Evolutionary conservation across 2,329 filamentous ascomycete genomes (phyloP), one percentile per base, ranked within the genome.

Genomic region (Epichloe glyceriae): DNA sequence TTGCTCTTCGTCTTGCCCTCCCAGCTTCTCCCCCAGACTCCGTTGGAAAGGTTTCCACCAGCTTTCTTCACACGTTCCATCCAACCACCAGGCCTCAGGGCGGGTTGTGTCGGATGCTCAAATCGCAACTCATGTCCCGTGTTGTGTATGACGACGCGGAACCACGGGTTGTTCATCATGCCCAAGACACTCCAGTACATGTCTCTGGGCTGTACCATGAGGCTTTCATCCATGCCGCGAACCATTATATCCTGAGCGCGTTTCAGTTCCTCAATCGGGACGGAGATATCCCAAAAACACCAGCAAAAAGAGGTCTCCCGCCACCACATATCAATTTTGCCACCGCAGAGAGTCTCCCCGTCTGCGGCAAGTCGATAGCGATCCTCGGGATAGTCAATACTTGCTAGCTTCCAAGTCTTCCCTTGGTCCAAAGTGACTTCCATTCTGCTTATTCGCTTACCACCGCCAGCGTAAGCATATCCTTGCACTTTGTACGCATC

Each of bases 81-180:
- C 90, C 90, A 96, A 0, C 90, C 90, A 14, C 86, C 86, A 0
- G 85, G 76, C 56, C 83, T 82, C 38, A 88, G 66, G 0, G 83
- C 82, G 6, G 89, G 87, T 55, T 89, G 85, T 3, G 88, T 94
- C 0, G 90, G 90, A 59, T 96, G 90, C 64, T 95, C 89, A 57
- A 96, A 96, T 5, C 79, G 75, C 41, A 95, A 67, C 7, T 62
- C 67, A 42, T 61, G 53, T 0, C 73, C 74, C 53, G 90, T 82
- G 51, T 82, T 82, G 49, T 80, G 78, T 50, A 96, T 85, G 2
- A 82, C 79, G 1, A 96, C 78, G 5, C 90, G 77, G 65, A 85
- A 96, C 90, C 90, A 96, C 0, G 88, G 86, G 59, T 95, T 95
- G 68, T 95, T 95, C 90, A 96, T 95, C 90, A 96, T 96, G 0